Base-by-base conservation (phyloP, 176 grass and related monocot genomes). In the Alloteropsis semialata region DNA sequence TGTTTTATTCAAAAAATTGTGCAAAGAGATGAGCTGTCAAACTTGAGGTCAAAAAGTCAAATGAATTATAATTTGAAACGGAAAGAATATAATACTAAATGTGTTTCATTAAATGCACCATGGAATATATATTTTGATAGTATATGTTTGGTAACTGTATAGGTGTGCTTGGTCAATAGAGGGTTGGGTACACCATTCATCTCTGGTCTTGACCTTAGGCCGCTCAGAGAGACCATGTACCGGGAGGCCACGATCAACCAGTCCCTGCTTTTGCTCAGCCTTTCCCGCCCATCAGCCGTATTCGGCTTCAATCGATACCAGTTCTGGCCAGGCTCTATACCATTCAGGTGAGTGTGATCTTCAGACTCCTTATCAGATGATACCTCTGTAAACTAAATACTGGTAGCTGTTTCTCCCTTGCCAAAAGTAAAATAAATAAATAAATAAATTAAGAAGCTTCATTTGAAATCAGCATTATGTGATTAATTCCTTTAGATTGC, bases 81-180 rank as follows among this genome's bases (percentile, higher is more conserved):
- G n/a, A n/a, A n/a, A n/a, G n/a, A n/a, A n/a, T n/a, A n/a, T n/a
- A n/a, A n/a, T n/a, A n/a, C n/a, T n/a, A n/a, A n/a, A n/a, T n/a
- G n/a, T n/a, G n/a, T n/a, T n/a, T n/a, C n/a, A n/a, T 3, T 4
- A 6, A 4, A 39, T 6, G 6, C 3, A 39, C 37, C 3, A 4
- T 39, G n/a, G n/a, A 41, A 41, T 41, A 41, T 6, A 6, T 41
- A 41, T 9, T 9, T 41, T 9, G 39, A 41, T 6, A 41, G 41
- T 45, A 3, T 8, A 46, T 14, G 3, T 13, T 46, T 11, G 8
- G 8, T 6, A 10, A 6, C 5, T 46, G 5, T 50, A 50, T 15
- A 87, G 57, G 88, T 93, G 24, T 93, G 91, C 69, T 41, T 88
- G 45, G 85, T 90, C 41, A 85, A 90, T 25, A 90, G 15, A 9